Evolutionary conservation across 2,329 filamentous ascomycete species (phyloP).

Genomic region (Magnaporthiopsis rhizophila): DNA sequence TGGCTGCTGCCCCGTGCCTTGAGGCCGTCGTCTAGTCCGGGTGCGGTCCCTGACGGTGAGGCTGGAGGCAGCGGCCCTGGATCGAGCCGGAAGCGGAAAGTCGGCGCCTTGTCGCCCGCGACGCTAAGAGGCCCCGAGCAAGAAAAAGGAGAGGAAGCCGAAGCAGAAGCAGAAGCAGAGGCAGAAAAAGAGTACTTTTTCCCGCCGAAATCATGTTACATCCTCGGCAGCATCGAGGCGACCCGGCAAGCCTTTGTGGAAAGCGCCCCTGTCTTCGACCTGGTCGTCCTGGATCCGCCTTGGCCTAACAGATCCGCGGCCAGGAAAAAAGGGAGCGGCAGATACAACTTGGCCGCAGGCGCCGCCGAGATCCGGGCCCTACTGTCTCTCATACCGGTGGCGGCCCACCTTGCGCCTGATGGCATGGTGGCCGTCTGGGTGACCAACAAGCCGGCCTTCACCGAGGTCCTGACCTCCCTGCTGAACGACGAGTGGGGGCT

Average conservation of each 20-base stretch:
- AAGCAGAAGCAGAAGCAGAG: conserved; percentile 10
- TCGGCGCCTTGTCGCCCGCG: not conserved
- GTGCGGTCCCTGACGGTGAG: not conserved
- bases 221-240: conserved; percentile 40
- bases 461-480: conserved; percentile 43
- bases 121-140: not conserved
- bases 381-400: conserved; percentile 48
- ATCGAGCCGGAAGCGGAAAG: not conserved
- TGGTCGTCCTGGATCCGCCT: conserved; percentile 68
- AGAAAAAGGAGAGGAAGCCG: not conserved
- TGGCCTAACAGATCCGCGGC: conserved; percentile 74
- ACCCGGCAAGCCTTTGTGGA: conserved; percentile 31
- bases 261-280: conserved; percentile 46
- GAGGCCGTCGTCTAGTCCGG: conserved; percentile 12
- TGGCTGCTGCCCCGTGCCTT: conserved; percentile 36
- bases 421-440: conserved; percentile 67
- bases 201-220: conserved; percentile 33
- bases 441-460: conserved; percentile 60
- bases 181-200: conserved; percentile 19
- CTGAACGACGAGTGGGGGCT: conserved; percentile 58
- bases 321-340: conserved; percentile 34
- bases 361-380: conserved; percentile 31
- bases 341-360: conserved; percentile 3
- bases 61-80: conserved; percentile 2
- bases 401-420: conserved; percentile 40